Percentiles rank a stretch among this genome's conserved stretches.
Evolutionary conservation across 495 filamentous ascomycete species (phyloP).

Genomic region (Tuber microsphaerosporum): DNA sequence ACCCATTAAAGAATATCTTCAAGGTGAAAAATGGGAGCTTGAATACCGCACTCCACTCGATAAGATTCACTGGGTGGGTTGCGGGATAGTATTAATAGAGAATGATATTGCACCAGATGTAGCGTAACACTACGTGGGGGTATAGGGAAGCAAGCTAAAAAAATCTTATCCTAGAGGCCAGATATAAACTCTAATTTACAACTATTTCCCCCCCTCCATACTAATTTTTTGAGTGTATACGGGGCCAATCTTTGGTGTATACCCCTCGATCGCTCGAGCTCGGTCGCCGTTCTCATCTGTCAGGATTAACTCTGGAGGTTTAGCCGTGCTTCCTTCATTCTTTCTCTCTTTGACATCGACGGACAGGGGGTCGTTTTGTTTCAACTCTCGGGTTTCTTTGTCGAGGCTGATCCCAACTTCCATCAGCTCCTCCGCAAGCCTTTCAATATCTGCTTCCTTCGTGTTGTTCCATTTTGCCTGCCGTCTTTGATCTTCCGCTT

Average conservation of each 20-base stretch:
- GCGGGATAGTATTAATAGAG: not conserved
- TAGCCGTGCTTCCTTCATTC: not conserved
- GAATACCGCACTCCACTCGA: not conserved
- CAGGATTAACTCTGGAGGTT: conserved; percentile 3
- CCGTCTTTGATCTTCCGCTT: conserved; percentile 15
- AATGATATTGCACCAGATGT: not conserved
- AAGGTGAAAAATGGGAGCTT: not conserved
- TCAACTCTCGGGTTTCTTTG: conserved; percentile 17
- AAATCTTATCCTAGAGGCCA: not conserved
- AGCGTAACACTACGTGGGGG: not conserved
- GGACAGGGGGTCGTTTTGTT: not conserved
- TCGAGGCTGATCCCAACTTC: conserved; percentile 45
- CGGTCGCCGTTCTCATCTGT: not conserved
- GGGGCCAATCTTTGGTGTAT: conserved; percentile 22
- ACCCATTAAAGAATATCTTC: not conserved
- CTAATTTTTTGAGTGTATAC: not conserved
- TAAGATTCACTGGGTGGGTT: not conserved
- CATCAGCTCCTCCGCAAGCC: conserved; percentile 41
- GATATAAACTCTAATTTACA: not conserved
- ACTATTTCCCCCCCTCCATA: not conserved
- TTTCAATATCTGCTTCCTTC: conserved; percentile 18
- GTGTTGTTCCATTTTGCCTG: conserved; percentile 16
- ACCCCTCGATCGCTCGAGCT: conserved; percentile 26
- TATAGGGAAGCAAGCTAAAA: not conserved
- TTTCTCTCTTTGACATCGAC: not conserved